Percentiles rank a stretch among this genome's conserved stretches.
These are phyloP conservation scores for Heimioporus retisporus DNA, from an alignment of 1,284 basidiomycete species.

Conservation along the genomic window DNA sequence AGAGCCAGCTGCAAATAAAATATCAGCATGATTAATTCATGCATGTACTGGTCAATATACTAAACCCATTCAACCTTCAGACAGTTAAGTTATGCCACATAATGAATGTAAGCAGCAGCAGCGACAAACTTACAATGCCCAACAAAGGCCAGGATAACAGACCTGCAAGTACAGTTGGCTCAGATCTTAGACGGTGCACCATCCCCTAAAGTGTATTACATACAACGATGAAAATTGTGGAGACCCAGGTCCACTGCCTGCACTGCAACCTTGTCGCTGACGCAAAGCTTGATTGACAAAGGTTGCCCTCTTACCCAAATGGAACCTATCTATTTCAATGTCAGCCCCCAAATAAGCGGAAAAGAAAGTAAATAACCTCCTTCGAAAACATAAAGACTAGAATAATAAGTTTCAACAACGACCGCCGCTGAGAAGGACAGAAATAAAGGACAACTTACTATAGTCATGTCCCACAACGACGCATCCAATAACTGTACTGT, in stretches of 20 bases:
- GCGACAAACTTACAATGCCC: background rate
- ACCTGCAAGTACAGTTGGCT: constrained; percentile 2
- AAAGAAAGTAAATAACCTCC: constrained; percentile 9
- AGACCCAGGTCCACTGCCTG: constrained; percentile 16
- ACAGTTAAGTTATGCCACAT: background rate
- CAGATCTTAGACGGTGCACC: background rate
- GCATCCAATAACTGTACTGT: constrained; percentile 3
- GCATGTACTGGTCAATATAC: background rate
- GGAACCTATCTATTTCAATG: constrained; percentile 11
- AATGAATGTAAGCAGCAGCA: no score
- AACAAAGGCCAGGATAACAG: constrained; percentile 16
- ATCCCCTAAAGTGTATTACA: background rate
- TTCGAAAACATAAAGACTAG: constrained; percentile 18
- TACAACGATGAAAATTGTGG: constrained; percentile 21
- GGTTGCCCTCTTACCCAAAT: constrained; percentile 17
- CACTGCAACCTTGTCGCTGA: constrained; percentile 1
- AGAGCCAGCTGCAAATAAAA: background rate
- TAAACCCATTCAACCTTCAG: background rate
- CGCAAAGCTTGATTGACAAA: background rate
- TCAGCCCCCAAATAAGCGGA: background rate
- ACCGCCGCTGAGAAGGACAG: background rate
- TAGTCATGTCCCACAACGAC: constrained; percentile 25
- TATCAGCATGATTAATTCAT: background rate
- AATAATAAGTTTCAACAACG: background rate
- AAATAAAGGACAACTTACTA: constrained; percentile 9